phyloP scores from a whole-genome alignment of 139 green algal genomes.

The Eudorina sp. region DNA sequence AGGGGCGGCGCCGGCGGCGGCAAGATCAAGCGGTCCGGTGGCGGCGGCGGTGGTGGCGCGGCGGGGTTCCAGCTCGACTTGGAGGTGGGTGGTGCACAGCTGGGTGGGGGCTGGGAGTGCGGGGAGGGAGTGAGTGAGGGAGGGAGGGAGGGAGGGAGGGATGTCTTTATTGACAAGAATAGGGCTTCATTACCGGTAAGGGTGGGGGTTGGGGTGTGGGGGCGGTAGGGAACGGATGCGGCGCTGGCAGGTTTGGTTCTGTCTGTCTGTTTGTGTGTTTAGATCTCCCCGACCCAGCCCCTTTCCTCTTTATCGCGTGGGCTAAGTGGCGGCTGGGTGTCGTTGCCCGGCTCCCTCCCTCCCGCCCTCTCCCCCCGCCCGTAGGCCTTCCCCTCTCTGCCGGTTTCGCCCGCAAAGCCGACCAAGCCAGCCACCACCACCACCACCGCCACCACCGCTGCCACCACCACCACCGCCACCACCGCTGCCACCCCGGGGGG shows the following conservation, averaged over 20 bases:
- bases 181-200: too few relatives aligned
- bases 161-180: too few relatives aligned
- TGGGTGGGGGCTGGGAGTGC: neutral
- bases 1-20: neutral
- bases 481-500: neutral
- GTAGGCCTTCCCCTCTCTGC: slow-evolving; percentile 18
- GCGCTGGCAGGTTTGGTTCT: too few relatives aligned
- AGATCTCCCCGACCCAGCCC: too few relatives aligned
- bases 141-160: too few relatives aligned
- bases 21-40: neutral
- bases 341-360: neutral
- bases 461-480: neutral
- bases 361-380: neutral
- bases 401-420: neutral
- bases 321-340: too few relatives aligned
- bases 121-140: too few relatives aligned
- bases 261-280: too few relatives aligned
- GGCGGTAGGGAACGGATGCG: too few relatives aligned
- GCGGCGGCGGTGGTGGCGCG: neutral
- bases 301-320: too few relatives aligned
- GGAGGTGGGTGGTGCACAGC: neutral
- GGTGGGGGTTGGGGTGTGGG: too few relatives aligned
- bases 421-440: neutral
- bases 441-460: neutral
- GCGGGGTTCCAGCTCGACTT: slow-evolving; percentile 20